A percentile compares a stretch with the other conserved stretches of the same genome.
Conservation (phyloP, 352 stramenopile species). For the Thalassiosira hispida region DNA sequence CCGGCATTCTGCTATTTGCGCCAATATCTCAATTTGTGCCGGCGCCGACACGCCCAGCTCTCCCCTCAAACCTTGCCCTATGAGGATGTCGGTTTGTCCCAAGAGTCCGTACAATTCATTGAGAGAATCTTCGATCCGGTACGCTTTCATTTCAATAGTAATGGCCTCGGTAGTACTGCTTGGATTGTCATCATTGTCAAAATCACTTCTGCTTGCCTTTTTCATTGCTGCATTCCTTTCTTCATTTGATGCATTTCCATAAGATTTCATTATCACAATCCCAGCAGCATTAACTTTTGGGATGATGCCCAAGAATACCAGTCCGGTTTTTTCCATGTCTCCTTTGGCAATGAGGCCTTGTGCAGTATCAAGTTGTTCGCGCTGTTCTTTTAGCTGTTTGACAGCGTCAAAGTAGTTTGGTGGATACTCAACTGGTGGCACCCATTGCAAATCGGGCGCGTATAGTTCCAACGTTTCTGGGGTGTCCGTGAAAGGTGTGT, state of each 20-base stretch:
- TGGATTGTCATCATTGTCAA: slow-evolving; percentile 15
- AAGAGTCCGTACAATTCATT: slow-evolving; percentile 58
- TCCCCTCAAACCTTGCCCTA: slow-evolving; percentile 75
- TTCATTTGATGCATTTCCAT: slow-evolving; percentile 35
- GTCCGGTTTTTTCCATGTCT: slow-evolving; percentile 62
- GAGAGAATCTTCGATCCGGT: slow-evolving; percentile 57
- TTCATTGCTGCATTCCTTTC: slow-evolving; percentile 47
- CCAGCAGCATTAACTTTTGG: slow-evolving; percentile 59
- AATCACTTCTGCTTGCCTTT: slow-evolving; percentile 5
- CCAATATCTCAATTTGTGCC: slow-evolving; percentile 77
- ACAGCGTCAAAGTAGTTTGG: slow-evolving; percentile 43
- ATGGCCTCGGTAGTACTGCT: slow-evolving; percentile 22
- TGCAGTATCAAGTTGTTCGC: slow-evolving; percentile 41
- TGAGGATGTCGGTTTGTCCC: slow-evolving; percentile 64
- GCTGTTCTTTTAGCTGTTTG: slow-evolving; percentile 50
- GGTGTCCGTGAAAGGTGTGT: slow-evolving; percentile 57
- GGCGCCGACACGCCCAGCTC: slow-evolving; percentile 65
- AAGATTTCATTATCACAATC: slow-evolving; percentile 47
- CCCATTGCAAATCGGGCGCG: slow-evolving; percentile 74
- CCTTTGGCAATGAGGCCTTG: slow-evolving; percentile 59
- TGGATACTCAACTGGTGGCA: slow-evolving; percentile 62
- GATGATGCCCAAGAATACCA: slow-evolving; percentile 72
- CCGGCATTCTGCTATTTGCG: slow-evolving; percentile 18
- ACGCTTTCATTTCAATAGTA: slow-evolving; percentile 59
- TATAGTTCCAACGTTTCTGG: slow-evolving; percentile 62